These are phyloP conservation scores for Ceratocystis variospora DNA, from an alignment of 2,329 filamentous ascomycete genomes.

Conservation along the genomic window DNA sequence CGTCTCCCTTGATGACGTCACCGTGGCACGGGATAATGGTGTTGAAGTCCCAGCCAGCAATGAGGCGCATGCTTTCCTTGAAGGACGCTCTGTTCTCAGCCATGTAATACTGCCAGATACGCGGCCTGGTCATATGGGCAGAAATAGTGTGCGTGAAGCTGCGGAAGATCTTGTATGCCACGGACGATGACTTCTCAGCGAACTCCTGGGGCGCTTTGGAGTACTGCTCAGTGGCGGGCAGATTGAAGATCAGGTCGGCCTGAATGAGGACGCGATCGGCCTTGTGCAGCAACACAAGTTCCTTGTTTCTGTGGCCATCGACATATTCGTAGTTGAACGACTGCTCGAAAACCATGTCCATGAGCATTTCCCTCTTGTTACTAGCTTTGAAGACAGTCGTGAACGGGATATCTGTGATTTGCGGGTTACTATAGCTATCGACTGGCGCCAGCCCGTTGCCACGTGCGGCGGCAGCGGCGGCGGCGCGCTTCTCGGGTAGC, in stretches of 20 bases:
- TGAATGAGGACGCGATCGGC: slow-evolving; percentile 68
- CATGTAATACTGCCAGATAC: slow-evolving; percentile 60
- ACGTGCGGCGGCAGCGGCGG: slow-evolving; percentile 26
- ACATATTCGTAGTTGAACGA: slow-evolving; percentile 85
- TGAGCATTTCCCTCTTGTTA: slow-evolving; percentile 36
- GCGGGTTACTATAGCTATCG: slow-evolving; percentile 20
- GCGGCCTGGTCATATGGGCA: slow-evolving; percentile 47
- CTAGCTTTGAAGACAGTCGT: slow-evolving; percentile 52
- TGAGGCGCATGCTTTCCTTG: slow-evolving; percentile 52
- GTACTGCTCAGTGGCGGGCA: slow-evolving; percentile 80
- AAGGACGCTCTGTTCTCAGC: slow-evolving; percentile 52
- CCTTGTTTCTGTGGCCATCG: slow-evolving; percentile 64
- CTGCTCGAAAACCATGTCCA: slow-evolving; percentile 65
- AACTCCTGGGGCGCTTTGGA: slow-evolving; percentile 31
- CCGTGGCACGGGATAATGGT: slow-evolving; percentile 86
- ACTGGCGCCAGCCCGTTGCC: slow-evolving; percentile 30
- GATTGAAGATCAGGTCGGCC: slow-evolving; percentile 84
- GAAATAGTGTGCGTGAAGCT: slow-evolving; percentile 42
- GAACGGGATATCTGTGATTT: slow-evolving; percentile 43
- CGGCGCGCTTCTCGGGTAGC: slow-evolving; percentile 65
- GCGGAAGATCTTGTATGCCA: slow-evolving; percentile 33
- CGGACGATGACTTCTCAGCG: slow-evolving; percentile 13
- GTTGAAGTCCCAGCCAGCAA: slow-evolving; percentile 71
- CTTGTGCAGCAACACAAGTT: slow-evolving; percentile 76
- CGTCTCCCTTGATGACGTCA: slow-evolving; percentile 63